These are phyloP conservation scores for Tolypocladium album DNA, from an alignment of 2,329 filamentous ascomycete genomes.

Conservation along the genomic window DNA sequence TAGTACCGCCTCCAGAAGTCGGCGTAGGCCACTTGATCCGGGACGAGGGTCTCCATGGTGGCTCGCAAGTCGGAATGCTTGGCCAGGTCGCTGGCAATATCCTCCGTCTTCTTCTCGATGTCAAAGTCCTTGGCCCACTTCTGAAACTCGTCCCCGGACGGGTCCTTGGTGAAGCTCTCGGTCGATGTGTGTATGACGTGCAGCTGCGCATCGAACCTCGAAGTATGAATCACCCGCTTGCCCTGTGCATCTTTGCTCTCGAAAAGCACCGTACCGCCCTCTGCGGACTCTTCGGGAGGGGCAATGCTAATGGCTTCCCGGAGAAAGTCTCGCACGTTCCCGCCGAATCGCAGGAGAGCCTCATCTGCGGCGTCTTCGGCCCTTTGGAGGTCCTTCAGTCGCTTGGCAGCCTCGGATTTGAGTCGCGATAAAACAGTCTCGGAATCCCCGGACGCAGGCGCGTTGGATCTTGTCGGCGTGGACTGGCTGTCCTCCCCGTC, in stretches of 20 bases:
- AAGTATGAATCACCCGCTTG: slow-evolving; percentile 89
- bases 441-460: slow-evolving; percentile 31
- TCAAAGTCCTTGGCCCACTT: slow-evolving; percentile 66
- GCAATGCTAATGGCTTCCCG: slow-evolving; percentile 83
- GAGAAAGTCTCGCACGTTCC: slow-evolving; percentile 81
- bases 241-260: slow-evolving; percentile 87
- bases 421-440: slow-evolving; percentile 67
- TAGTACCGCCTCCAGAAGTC: slow-evolving; percentile 95
- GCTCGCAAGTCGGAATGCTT: slow-evolving; percentile 75
- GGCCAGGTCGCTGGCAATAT: slow-evolving; percentile 71
- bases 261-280: slow-evolving; percentile 63
- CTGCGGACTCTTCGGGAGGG: slow-evolving; percentile 49
- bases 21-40: slow-evolving; percentile 77
- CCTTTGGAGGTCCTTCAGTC: slow-evolving; percentile 78
- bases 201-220: slow-evolving; percentile 87
- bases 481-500: slow-evolving; percentile 27
- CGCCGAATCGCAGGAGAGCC: slow-evolving; percentile 82
- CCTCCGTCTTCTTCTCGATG: slow-evolving; percentile 72
- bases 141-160: slow-evolving; percentile 62
- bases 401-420: slow-evolving; percentile 65
- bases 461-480: slow-evolving; percentile 33
- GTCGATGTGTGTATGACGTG: slow-evolving; percentile 85
- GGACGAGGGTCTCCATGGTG: slow-evolving; percentile 95
- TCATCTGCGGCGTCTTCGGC: slow-evolving; percentile 96
- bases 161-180: slow-evolving; percentile 76